Conservation (phyloP, 1,284 basidiomycete genomes). For the Moesziomyces parantarcticus region DNA sequence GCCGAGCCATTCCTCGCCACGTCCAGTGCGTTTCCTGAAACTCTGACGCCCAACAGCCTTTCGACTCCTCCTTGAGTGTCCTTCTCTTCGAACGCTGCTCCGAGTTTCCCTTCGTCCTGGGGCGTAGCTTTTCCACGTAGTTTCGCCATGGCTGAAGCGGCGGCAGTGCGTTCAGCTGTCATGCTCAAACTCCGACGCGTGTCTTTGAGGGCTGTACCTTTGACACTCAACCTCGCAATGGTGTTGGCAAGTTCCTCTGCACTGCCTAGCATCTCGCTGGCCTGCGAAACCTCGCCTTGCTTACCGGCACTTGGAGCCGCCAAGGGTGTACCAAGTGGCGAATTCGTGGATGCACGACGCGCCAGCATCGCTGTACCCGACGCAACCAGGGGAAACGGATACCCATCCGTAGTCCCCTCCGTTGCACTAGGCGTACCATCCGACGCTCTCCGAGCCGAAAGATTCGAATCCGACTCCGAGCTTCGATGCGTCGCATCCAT, state of each 20-base stretch:
- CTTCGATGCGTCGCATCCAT: not conserved
- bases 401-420: constrained; percentile 32
- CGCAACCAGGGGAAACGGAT: constrained; percentile 54
- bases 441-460: no score
- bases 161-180: constrained; percentile 39
- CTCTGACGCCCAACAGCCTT: constrained; percentile 13
- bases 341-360: constrained; percentile 46
- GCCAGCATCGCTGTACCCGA: constrained; percentile 23
- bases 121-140: constrained; percentile 24
- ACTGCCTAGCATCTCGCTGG: constrained; percentile 19
- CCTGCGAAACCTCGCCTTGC: no score
- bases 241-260: constrained; percentile 53
- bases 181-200: constrained; percentile 26
- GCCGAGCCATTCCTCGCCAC: constrained; percentile 23
- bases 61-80: constrained; percentile 4
- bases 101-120: not conserved
- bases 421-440: constrained; percentile 33
- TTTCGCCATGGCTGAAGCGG: constrained; percentile 41
- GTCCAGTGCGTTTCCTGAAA: constrained; percentile 14
- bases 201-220: constrained; percentile 44
- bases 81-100: constrained; percentile 14
- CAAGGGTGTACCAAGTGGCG: constrained; percentile 39
- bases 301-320: constrained; percentile 5
- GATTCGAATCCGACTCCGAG: no score
- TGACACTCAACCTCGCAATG: constrained; percentile 55